phyloP scores from a whole-genome alignment of 1,284 basidiomycete species.

The Microbotryum silenes-acaulis region DNA sequence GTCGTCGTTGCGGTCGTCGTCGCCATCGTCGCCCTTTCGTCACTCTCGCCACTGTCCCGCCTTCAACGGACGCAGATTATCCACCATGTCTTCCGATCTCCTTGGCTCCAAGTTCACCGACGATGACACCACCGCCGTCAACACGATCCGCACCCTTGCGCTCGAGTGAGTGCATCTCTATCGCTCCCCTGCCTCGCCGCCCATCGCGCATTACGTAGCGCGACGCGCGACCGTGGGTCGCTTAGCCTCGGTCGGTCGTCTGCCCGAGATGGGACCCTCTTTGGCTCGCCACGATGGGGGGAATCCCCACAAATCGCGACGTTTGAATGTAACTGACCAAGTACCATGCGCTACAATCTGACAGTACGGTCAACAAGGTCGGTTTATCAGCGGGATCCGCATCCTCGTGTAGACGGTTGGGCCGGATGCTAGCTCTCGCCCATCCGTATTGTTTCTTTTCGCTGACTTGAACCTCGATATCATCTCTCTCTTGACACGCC shows the following conservation, averaged over 20 bases:
- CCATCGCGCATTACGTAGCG: too few relatives aligned
- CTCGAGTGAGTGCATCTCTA: constrained; percentile 46
- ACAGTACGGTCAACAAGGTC: constrained; percentile 34
- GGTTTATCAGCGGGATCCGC: not conserved
- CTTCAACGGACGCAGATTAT: not conserved
- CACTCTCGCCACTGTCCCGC: not conserved
- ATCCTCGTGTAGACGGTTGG: not conserved
- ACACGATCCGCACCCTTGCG: constrained; percentile 62
- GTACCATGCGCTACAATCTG: too few relatives aligned
- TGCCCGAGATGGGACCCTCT: not conserved
- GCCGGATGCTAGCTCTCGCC: not conserved
- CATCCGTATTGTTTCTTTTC: too few relatives aligned
- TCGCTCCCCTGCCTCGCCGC: constrained; percentile 46
- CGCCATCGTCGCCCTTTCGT: constrained; percentile 2
- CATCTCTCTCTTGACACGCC: too few relatives aligned
- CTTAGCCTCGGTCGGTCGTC: not conserved
- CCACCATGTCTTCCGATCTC: not conserved
- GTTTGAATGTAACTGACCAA: too few relatives aligned
- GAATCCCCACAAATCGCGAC: not conserved
- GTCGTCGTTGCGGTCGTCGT: not conserved
- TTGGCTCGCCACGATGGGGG: not conserved
- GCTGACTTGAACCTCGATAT: too few relatives aligned
- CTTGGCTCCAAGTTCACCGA: constrained; percentile 23
- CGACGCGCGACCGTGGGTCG: not conserved
- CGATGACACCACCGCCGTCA: constrained; percentile 46